Evolutionary conservation across 148 eudicot species (phyloP).

Genomic region (Persicaria maculosa): DNA sequence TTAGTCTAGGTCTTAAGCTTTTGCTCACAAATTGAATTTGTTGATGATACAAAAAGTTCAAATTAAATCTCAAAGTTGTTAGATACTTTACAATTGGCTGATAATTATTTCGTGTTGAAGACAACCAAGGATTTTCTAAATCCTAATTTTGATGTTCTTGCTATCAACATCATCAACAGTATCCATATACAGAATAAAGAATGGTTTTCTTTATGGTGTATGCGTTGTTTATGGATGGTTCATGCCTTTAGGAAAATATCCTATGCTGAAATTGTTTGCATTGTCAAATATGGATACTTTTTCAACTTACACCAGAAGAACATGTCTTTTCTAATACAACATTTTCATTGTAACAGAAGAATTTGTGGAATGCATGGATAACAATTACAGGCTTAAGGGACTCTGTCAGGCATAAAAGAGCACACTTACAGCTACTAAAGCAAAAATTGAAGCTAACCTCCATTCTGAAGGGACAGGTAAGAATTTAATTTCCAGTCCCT

Average conservation of each 20-base stretch:
- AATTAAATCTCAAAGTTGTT: too few species aligned
- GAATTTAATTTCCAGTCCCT: slow-evolving; percentile 18
- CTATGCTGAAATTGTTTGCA: not conserved
- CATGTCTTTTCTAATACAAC: not conserved
- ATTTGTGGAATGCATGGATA: slow-evolving; percentile 94
- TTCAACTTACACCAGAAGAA: not conserved
- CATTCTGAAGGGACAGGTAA: slow-evolving; percentile 81
- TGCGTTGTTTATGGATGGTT: not conserved
- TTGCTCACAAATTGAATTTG: too few species aligned
- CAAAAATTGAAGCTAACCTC: slow-evolving; percentile 86
- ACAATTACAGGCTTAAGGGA: slow-evolving; percentile 76
- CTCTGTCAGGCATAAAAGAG: slow-evolving; percentile 72
- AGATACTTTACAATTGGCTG: too few species aligned
- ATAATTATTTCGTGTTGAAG: too few species aligned
- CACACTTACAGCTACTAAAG: slow-evolving; percentile 67
- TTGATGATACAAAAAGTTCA: too few species aligned
- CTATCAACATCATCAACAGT: not conserved
- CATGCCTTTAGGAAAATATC: not conserved
- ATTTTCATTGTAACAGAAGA: slow-evolving; percentile 45
- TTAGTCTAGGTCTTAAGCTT: too few species aligned
- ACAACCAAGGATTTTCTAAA: too few species aligned
- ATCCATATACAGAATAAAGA: not conserved
- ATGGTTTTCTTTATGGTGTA: not conserved
- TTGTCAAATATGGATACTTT: not conserved
- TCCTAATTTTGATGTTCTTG: too few species aligned